Evolutionary conservation across 2,329 filamentous ascomycete genomes (phyloP).

Genomic region (Fusarium praegraminearum): DNA sequence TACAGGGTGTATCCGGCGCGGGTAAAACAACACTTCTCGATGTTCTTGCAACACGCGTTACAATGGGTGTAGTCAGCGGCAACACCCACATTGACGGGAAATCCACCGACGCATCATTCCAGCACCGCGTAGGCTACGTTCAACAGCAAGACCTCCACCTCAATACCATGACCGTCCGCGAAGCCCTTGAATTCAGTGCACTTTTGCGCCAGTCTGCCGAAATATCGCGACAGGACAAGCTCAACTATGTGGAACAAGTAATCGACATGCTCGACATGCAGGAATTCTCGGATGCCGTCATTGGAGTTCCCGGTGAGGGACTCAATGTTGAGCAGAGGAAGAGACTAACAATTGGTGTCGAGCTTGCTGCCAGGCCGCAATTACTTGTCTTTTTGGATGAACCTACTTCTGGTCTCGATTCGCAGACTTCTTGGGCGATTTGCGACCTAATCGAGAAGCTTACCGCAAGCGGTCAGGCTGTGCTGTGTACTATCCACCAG

Average conservation of each 20-base stretch:
- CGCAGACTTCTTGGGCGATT: constrained; percentile 81
- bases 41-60: constrained; percentile 77
- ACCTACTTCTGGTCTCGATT: constrained; percentile 80
- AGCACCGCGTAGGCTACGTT: constrained; percentile 77
- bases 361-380: constrained; percentile 78
- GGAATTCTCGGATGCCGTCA: constrained; percentile 76
- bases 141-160: constrained; percentile 80
- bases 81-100: constrained; percentile 77
- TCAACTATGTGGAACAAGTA: constrained; percentile 49
- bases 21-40: constrained; percentile 83
- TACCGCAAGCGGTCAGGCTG: constrained; percentile 59
- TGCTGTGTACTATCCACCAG: constrained; percentile 62
- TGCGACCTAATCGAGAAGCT: constrained; percentile 76
- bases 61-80: constrained; percentile 78
- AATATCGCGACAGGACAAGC: constrained; percentile 54
- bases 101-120: constrained; percentile 71
- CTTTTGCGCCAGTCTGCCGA: constrained; percentile 73
- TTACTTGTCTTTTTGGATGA: constrained; percentile 82
- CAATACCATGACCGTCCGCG: constrained; percentile 72
- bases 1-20: constrained; percentile 73
- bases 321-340: constrained; percentile 60
- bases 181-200: constrained; percentile 68
- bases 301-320: constrained; percentile 63
- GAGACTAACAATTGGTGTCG: constrained; percentile 80
- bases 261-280: constrained; percentile 56